Percentiles rank a stretch among this genome's conserved stretches.
Evolutionary conservation across 2,329 filamentous ascomycete genomes (phyloP).

Genomic region (Aspergillus transmontanensis): DNA sequence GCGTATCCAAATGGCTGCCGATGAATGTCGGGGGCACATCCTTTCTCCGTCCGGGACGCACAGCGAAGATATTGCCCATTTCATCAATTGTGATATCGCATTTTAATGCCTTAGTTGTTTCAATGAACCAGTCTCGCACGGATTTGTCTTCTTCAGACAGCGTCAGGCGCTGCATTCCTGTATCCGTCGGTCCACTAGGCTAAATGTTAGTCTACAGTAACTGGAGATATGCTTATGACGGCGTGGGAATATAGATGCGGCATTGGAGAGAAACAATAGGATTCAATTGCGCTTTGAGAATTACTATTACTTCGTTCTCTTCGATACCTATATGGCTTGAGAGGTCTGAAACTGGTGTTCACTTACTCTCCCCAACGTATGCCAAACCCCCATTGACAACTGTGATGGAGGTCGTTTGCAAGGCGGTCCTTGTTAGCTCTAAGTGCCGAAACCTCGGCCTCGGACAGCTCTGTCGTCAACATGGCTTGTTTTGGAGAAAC

Average conservation of each 20-base stretch:
- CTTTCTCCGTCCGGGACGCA: constrained; percentile 62
- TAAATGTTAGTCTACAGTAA: neutral
- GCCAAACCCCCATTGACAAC: constrained; percentile 68
- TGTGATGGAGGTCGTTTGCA: constrained; percentile 66
- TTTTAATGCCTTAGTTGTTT: constrained; percentile 63
- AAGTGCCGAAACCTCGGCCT: constrained; percentile 54
- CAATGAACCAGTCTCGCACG: constrained; percentile 74
- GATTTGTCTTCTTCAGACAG: constrained; percentile 71
- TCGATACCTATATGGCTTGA: neutral
- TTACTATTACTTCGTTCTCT: too few relatives aligned
- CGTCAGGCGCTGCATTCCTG: constrained; percentile 75
- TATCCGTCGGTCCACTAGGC: constrained; percentile 56
- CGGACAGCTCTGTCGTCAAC: constrained; percentile 49
- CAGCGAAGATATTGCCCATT: constrained; percentile 81
- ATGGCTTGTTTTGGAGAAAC: constrained; percentile 27
- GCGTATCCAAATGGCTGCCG: constrained; percentile 70
- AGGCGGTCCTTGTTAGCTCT: constrained; percentile 62
- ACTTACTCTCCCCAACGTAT: constrained; percentile 69
- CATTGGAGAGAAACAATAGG: neutral
- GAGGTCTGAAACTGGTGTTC: constrained; percentile 2
- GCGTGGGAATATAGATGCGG: neutral
- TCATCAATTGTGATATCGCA: constrained; percentile 70
- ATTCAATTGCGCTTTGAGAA: neutral
- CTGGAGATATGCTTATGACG: neutral
- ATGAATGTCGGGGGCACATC: constrained; percentile 67